Percentiles rank a stretch among this genome's conserved stretches.
phyloP scores from a whole-genome alignment of 495 filamentous ascomycete genomes.

The Xylaria palmicola region DNA sequence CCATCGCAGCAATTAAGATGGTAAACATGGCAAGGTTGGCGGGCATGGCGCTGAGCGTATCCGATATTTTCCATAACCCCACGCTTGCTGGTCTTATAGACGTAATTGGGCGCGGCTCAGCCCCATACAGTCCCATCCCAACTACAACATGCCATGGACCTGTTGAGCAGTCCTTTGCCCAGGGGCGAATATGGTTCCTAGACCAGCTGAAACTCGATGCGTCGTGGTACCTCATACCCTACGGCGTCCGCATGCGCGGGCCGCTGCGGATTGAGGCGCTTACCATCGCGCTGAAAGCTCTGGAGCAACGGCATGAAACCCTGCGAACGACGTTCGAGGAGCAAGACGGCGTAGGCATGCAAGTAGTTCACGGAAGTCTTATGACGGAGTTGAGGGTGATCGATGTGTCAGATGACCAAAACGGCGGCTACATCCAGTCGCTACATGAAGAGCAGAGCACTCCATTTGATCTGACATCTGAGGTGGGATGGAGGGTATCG shows the following conservation, averaged over 20 bases:
- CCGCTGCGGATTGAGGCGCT: constrained; percentile 11
- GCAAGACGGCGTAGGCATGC: constrained; percentile 11
- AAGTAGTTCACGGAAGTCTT: constrained; percentile 5
- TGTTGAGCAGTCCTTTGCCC: constrained; percentile 18
- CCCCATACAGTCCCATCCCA: constrained; percentile 2
- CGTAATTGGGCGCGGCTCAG: background rate
- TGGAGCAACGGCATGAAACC: constrained; percentile 19
- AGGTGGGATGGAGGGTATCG: constrained; percentile 15
- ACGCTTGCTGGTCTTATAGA: constrained; percentile 1
- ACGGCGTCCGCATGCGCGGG: constrained; percentile 13
- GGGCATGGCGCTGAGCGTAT: constrained; percentile 4
- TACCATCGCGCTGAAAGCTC: constrained; percentile 1
- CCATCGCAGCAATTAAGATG: constrained; percentile 10
- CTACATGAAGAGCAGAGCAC: constrained; percentile 4
- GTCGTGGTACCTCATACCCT: constrained; percentile 16
- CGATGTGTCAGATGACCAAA: constrained; percentile 1
- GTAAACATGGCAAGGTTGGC: constrained; percentile 8
- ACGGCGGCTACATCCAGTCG: background rate
- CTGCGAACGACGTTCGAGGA: constrained; percentile 17
- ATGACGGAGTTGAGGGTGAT: background rate
- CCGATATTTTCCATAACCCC: constrained; percentile 8
- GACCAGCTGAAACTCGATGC: constrained; percentile 11
- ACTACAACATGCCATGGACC: background rate
- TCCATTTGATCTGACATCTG: constrained; percentile 10
- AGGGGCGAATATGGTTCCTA: constrained; percentile 16